These are phyloP conservation scores for Vitis hybrid DNA, from an alignment of 177 flowering plant species.

Conservation along the genomic window DNA sequence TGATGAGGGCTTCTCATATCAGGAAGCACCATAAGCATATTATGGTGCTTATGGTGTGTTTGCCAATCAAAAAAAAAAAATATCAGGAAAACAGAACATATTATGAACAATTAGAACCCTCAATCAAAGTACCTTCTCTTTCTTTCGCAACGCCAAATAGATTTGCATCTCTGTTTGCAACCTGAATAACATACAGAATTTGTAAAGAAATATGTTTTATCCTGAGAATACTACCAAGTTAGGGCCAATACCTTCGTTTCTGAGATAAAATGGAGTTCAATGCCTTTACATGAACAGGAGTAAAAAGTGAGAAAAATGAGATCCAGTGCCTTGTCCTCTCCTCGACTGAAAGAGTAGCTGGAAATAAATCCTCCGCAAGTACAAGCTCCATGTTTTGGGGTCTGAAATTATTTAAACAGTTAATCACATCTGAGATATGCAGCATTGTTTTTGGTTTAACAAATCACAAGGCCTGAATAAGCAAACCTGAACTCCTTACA, in stretches of 20 bases:
- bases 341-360: conserved; percentile 58
- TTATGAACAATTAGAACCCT: neutral
- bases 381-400: conserved; percentile 76
- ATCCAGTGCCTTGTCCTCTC: conserved; percentile 83
- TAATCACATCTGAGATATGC: neutral
- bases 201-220: conserved; percentile 6
- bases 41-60: no score
- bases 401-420: conserved; percentile 38
- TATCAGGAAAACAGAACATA: no score
- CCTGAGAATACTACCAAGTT: conserved; percentile 5
- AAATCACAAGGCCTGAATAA: conserved; percentile 6
- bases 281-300: conserved; percentile 65
- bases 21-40: no score
- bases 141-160: conserved; percentile 51
- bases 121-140: conserved; percentile 53
- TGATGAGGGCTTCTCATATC: neutral
- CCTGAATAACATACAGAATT: conserved; percentile 42
- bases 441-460: conserved; percentile 1
- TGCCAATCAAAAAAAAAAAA: no score
- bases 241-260: conserved; percentile 62
- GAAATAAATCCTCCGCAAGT: conserved; percentile 75
- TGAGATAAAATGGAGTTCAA: conserved; percentile 64
- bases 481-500: conserved; percentile 85
- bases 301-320: conserved; percentile 59
- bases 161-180: conserved; percentile 67